These are phyloP conservation scores for Colletotrichum australisinense DNA, from an alignment of 2,329 filamentous ascomycete genomes.

Conservation along the genomic window DNA sequence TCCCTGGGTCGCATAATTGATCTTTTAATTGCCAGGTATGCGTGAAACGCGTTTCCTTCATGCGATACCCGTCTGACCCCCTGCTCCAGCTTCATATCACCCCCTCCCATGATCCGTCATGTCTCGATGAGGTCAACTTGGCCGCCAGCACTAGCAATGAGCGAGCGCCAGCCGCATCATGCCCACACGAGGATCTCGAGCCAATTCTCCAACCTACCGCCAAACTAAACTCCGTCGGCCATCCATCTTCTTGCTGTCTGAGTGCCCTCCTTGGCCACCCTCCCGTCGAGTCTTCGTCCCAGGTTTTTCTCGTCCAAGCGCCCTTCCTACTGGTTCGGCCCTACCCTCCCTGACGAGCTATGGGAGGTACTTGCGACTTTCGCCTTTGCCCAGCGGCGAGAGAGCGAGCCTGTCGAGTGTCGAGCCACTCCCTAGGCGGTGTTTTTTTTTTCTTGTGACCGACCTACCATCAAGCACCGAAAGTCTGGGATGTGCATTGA, in stretches of 20 bases:
- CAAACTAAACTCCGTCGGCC: not conserved
- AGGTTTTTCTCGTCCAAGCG: constrained; percentile 19
- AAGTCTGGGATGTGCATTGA: constrained; percentile 25
- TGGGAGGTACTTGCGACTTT: not conserved
- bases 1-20: constrained; percentile 54
- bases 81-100: constrained; percentile 25
- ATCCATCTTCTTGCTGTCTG: constrained; percentile 4
- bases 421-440: not conserved
- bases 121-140: constrained; percentile 30
- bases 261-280: constrained; percentile 17
- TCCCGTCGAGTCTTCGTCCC: constrained; percentile 21
- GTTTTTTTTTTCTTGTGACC: not conserved
- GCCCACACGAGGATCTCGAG: not conserved
- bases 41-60: constrained; percentile 58
- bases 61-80: constrained; percentile 49
- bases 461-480: constrained; percentile 11
- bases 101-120: constrained; percentile 23
- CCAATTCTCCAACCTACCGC: not conserved
- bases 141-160: not conserved
- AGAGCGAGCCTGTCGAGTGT: not conserved
- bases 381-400: not conserved
- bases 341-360: constrained; percentile 18
- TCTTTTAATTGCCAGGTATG: constrained; percentile 60
- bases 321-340: constrained; percentile 27
- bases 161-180: not conserved